phyloP scores from a whole-genome alignment of 2,329 filamentous ascomycete species.

The Penicillium fuscoglaucum region DNA sequence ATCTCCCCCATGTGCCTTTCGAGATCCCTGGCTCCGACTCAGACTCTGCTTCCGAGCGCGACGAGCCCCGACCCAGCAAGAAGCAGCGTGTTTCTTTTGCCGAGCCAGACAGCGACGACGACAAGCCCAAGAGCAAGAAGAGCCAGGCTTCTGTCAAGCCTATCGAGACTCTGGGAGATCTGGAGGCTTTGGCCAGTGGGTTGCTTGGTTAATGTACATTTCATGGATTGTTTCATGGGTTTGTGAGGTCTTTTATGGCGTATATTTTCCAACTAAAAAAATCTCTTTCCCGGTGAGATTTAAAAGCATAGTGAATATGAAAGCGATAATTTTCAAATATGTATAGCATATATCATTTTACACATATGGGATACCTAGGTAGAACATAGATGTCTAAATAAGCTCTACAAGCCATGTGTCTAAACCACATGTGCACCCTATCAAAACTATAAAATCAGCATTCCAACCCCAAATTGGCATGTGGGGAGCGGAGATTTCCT shows the following conservation, averaged over 20 bases:
- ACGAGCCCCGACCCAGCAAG: slow-evolving; percentile 39
- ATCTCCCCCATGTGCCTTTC: slow-evolving; percentile 25
- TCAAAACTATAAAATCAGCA: not conserved
- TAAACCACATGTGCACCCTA: too few species aligned
- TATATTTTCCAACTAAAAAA: slow-evolving; percentile 6
- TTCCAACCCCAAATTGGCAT: not conserved
- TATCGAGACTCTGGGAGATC: slow-evolving; percentile 49
- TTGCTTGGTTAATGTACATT: slow-evolving; percentile 36
- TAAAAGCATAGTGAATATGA: slow-evolving; percentile 26
- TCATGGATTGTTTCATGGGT: slow-evolving; percentile 10
- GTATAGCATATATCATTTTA: not conserved
- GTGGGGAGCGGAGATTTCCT: not conserved
- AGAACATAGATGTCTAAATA: not conserved
- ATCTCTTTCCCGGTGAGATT: not conserved
- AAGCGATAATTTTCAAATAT: slow-evolving; percentile 5
- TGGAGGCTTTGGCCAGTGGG: slow-evolving; percentile 49
- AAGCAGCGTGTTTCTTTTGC: slow-evolving; percentile 44
- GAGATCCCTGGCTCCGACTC: slow-evolving; percentile 20
- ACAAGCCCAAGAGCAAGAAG: slow-evolving; percentile 27
- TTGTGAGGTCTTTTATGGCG: slow-evolving; percentile 17
- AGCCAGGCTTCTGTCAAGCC: slow-evolving; percentile 23
- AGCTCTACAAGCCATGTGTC: not conserved
- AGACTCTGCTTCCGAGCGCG: slow-evolving; percentile 26
- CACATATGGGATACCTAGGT: not conserved
- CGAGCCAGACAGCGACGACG: slow-evolving; percentile 29